Evolutionary conservation across 331 rosid species (phyloP), one percentile per base, ranked within the genome.

Genomic region (Malus hybrid): DNA sequence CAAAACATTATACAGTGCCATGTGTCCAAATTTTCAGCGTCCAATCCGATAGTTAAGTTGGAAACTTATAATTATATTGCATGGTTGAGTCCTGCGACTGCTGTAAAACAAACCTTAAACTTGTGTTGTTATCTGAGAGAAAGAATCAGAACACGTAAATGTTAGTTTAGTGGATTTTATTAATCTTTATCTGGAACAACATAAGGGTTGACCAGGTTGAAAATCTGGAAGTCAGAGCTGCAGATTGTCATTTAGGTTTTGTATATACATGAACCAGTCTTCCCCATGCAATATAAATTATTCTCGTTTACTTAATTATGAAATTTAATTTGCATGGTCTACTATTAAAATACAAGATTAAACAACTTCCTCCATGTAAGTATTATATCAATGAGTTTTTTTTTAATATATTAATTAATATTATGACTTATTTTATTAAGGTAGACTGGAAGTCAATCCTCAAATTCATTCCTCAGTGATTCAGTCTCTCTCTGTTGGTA

Each of bases 221-320:
- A 73, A 48, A 24, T 22, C 10, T n/a, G 5, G 27, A 60, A 12
- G 76, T 73, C 69, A 73, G 61, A 60, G 36, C 20, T 8, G 50
- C 59, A 60, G 69, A 48, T 60, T 73, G 69, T 60, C 76, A 24
- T 22, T 59, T 72, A 55, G 76, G 34, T 57, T 2, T 57, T 72
- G 75, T 52, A 10, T 2, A 5, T 24, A 65, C 10, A 36, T 3
- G 70, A 66, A 66, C 13, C 52, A 19, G 52, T 66, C 70, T 32
- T 32, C 27, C 69, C 70, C 54, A 3, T n/a, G 70, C 70, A n/a
- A 29, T 63, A 52, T 63, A 29, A 57, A 8, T 57, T 57, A 19
- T 57, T 61, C 33, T 61, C 13, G 46, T 28, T 12, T n/a, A 9
- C 57, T 52, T 60, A 27, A 63, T 9, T 16, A 32, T 32, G 3